Percentiles rank a stretch among this genome's conserved stretches.
These are phyloP conservation scores for Amanita pseudoporphyria DNA, from an alignment of 768 basidiomycete species.

Conservation along the genomic window DNA sequence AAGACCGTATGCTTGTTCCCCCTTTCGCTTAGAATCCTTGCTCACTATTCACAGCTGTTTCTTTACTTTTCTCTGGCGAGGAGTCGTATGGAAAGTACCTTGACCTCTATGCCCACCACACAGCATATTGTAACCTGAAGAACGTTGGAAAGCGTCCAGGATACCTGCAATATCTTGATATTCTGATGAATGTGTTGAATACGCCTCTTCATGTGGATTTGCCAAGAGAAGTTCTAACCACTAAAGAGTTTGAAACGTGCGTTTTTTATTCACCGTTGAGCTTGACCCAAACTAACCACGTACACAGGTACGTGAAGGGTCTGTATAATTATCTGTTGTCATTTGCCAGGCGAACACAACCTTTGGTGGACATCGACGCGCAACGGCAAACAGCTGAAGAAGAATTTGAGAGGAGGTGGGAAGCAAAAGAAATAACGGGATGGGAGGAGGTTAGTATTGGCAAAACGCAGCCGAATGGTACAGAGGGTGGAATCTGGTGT, in stretches of 20 bases:
- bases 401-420: constrained; percentile 79
- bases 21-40: constrained; percentile 5
- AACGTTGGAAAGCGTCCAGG: constrained; percentile 73
- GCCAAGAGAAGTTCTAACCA: constrained; percentile 52
- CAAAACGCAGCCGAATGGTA: constrained; percentile 36
- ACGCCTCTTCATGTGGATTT: constrained; percentile 60
- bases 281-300: constrained; percentile 6
- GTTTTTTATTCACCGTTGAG: constrained; percentile 18
- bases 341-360: constrained; percentile 78
- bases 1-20: constrained; percentile 62
- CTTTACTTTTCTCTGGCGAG: constrained; percentile 90
- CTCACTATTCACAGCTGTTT: constrained; percentile 43
- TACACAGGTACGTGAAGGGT: constrained; percentile 66
- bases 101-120: constrained; percentile 84
- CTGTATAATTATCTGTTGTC: constrained; percentile 80
- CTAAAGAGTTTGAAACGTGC: constrained; percentile 74
- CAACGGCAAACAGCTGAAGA: constrained; percentile 53
- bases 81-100: constrained; percentile 93
- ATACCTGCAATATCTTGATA: constrained; percentile 90
- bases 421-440: constrained; percentile 57
- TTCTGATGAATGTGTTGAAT: constrained; percentile 59
- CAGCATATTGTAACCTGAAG: constrained; percentile 84
- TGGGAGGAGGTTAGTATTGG: constrained; percentile 56
- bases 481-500: constrained; percentile 80
- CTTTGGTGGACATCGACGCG: constrained; percentile 66